A percentile compares a stretch with the other conserved stretches of the same genome.
These are phyloP conservation scores for Neospora caninum DNA, from an alignment of 169 alveolate genomes.

Conservation along the genomic window DNA sequence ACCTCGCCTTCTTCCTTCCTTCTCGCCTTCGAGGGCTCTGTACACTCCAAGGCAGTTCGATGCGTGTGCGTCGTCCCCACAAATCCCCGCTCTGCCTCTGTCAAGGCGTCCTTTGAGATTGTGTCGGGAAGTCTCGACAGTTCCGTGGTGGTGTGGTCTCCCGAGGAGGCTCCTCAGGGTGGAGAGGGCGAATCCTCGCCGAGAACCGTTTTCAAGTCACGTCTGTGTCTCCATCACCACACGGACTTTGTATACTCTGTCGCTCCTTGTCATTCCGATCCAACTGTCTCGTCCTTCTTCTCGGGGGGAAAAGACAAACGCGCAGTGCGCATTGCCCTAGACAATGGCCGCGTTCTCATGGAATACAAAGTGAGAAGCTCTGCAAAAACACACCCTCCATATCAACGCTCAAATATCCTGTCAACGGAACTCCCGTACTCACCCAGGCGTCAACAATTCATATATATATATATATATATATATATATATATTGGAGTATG, in stretches of 20 bases:
- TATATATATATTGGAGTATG: not conserved
- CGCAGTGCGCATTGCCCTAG: not conserved
- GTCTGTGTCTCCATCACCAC: not conserved
- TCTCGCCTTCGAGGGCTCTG: not conserved
- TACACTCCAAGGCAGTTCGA: not conserved
- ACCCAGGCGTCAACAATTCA: not conserved
- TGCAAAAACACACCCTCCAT: not conserved
- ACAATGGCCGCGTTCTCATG: slow-evolving; percentile 15
- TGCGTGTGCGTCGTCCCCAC: not conserved
- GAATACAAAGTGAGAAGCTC: not conserved
- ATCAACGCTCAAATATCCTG: too few species aligned
- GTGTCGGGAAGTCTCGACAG: slow-evolving; percentile 20
- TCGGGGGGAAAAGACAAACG: slow-evolving; percentile 32
- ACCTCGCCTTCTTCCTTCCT: not conserved
- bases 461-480: not conserved
- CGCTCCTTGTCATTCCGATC: not conserved
- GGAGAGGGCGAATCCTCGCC: not conserved
- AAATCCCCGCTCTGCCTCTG: not conserved
- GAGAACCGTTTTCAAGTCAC: not conserved
- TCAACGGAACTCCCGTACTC: too few species aligned
- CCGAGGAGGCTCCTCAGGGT: not conserved
- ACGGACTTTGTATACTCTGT: slow-evolving; percentile 7
- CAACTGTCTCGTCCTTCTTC: slow-evolving; percentile 4
- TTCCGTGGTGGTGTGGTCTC: slow-evolving; percentile 5
- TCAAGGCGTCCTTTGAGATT: not conserved